Percentiles rank a stretch among this genome's conserved stretches.
Evolutionary conservation across 176 grass and related monocot genomes (phyloP).

Genomic region (Raddia guianensis): DNA sequence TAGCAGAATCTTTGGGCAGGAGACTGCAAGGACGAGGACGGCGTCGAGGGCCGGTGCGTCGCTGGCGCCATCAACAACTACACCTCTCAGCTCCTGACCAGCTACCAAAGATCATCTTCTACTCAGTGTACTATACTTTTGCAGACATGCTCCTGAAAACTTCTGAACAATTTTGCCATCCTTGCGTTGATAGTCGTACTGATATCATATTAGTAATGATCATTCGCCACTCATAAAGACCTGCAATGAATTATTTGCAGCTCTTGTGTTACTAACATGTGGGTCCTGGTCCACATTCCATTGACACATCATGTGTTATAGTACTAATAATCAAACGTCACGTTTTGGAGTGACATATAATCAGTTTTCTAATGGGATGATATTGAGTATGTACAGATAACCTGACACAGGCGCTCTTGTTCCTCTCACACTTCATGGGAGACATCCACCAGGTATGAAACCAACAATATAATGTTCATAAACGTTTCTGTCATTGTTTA

Average conservation of each 20-base stretch:
- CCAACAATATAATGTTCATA: not conserved
- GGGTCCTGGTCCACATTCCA: too few species aligned
- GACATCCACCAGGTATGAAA: conserved; percentile 64
- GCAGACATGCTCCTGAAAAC: not conserved
- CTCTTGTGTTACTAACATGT: too few species aligned
- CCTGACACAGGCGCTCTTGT: conserved; percentile 66
- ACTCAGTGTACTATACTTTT: conserved; percentile 38
- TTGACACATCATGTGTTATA: too few species aligned
- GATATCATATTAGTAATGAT: not conserved
- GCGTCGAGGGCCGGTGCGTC: conserved; percentile 57
- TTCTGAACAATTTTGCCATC: not conserved
- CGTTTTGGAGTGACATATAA: too few species aligned
- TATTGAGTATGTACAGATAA: conserved; percentile 43
- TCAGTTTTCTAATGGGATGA: not conserved
- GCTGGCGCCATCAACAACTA: conserved; percentile 79
- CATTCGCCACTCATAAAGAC: too few species aligned
- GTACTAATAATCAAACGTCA: too few species aligned
- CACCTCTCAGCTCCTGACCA: conserved; percentile 60
- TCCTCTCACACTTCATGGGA: conserved; percentile 73
- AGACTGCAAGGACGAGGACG: conserved; percentile 70
- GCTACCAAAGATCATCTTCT: conserved; percentile 33
- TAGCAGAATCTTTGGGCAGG: conserved; percentile 20
- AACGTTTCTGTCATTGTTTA: not conserved
- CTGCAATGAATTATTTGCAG: too few species aligned
- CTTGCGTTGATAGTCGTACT: not conserved